phyloP scores from a whole-genome alignment of 768 basidiomycete species.

The Lentinus brumalis region DNA sequence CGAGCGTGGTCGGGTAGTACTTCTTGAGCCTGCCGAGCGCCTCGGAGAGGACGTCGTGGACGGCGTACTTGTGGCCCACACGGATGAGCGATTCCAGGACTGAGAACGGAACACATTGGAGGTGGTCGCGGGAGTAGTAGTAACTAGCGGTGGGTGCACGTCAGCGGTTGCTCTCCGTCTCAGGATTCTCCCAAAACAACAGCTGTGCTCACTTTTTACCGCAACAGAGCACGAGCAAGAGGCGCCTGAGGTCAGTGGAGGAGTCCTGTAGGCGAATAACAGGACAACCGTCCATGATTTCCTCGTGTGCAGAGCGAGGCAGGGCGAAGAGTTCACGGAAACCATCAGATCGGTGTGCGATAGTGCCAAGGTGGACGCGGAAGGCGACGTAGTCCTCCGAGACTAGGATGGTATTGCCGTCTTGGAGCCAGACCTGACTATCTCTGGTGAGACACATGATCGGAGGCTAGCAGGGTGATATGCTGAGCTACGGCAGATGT shows the following conservation, averaged over 20 bases:
- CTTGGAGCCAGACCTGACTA: too few relatives aligned
- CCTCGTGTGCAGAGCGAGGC: neutral
- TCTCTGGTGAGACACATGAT: too few relatives aligned
- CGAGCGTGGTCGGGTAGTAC: neutral
- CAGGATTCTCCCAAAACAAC: too few relatives aligned
- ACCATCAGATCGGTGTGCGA: too few relatives aligned
- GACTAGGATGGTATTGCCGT: too few relatives aligned
- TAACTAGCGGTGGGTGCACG: neutral
- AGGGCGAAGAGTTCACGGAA: too few relatives aligned
- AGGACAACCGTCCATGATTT: slow-evolving; percentile 10
- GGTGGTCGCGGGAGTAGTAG: neutral
- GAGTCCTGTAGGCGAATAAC: slow-evolving; percentile 8
- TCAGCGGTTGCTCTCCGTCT: neutral
- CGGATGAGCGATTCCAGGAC: neutral
- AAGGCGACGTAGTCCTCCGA: too few relatives aligned
- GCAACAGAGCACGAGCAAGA: neutral
- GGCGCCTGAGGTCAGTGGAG: neutral
- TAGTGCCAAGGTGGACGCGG: too few relatives aligned
- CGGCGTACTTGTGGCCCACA: neutral
- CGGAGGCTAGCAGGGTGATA: too few relatives aligned
- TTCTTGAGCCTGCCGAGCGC: neutral
- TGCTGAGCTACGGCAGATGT: too few relatives aligned
- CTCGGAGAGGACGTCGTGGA: neutral
- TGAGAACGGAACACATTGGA: neutral
- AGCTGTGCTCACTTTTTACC: neutral